Percentiles rank a stretch among this genome's conserved stretches.
Evolutionary conservation across 73 alveolate genomes (phyloP).

Genomic region (Tetrahymena thermophila): DNA sequence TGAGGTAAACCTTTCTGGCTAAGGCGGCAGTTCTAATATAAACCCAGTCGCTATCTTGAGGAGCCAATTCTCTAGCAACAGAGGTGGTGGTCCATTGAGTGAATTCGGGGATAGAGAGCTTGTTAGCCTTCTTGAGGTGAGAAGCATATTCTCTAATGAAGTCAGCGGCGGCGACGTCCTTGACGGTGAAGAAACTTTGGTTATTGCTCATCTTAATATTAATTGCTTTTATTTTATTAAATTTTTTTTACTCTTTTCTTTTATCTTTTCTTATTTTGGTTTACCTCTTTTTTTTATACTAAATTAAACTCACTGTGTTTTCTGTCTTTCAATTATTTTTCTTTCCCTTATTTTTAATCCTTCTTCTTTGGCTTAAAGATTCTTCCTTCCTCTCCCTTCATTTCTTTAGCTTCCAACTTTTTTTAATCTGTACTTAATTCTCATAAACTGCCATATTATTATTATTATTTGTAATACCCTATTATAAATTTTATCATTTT

Average conservation of each 20-base stretch:
- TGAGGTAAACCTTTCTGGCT: constrained; percentile 84
- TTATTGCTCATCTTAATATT: background rate
- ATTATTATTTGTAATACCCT: background rate
- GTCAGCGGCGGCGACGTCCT: constrained; percentile 86
- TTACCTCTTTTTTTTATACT: background rate
- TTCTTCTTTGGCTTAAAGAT: background rate
- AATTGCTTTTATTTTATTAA: background rate
- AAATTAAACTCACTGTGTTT: background rate
- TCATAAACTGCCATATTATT: background rate
- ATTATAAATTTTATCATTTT: background rate
- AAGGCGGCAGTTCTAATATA: constrained; percentile 96
- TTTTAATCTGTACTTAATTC: background rate
- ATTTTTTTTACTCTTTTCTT: background rate
- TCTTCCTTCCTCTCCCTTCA: constrained; percentile 5
- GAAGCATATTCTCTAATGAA: constrained; percentile 86
- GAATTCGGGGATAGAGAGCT: constrained; percentile 91
- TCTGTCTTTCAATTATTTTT: background rate
- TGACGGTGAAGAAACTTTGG: constrained; percentile 52
- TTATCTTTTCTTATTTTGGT: background rate
- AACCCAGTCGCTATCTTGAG: constrained; percentile 89
- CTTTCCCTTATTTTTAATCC: constrained; percentile 1
- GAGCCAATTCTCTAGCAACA: constrained; percentile 80
- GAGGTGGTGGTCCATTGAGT: constrained; percentile 81
- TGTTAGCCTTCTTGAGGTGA: constrained; percentile 83
- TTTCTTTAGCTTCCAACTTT: background rate